Conservation (phyloP, 176 grass and related monocot species). For the Eleusine indica region DNA sequence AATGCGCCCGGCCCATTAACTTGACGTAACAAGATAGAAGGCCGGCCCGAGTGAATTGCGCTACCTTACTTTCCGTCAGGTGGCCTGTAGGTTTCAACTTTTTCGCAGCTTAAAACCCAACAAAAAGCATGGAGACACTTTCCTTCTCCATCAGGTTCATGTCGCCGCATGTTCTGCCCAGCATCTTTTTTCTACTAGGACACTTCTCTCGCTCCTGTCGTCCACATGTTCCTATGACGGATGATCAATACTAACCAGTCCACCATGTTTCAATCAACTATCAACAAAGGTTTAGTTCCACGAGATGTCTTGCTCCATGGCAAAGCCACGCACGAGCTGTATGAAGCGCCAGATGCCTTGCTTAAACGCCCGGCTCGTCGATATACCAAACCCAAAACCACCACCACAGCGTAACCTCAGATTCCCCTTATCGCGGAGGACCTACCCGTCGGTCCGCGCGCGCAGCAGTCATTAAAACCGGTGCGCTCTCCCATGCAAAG, state of each 20-base stretch:
- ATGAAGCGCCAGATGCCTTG: constrained; percentile 33
- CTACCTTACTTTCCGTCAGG: not conserved
- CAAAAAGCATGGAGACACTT: not conserved
- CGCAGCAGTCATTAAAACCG: constrained; percentile 27
- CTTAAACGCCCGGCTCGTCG: constrained; percentile 29
- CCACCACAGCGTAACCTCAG: constrained; percentile 40
- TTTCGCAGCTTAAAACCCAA: not conserved
- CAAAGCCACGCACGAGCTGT: constrained; percentile 11
- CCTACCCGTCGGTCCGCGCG: not conserved
- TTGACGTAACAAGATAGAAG: not conserved
- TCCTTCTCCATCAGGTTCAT: not conserved
- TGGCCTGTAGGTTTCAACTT: not conserved
- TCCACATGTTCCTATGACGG: not conserved
- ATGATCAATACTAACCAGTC: not conserved
- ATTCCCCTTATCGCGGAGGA: constrained; percentile 9
- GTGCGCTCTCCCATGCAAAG: constrained; percentile 21
- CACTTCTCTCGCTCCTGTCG: not conserved
- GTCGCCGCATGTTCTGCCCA: not conserved
- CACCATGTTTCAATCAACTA: not conserved
- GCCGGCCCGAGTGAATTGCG: not conserved
- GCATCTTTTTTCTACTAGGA: not conserved
- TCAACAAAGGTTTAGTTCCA: not conserved
- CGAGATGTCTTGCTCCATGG: constrained; percentile 35
- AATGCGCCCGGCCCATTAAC: not conserved
- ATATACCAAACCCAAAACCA: constrained; percentile 63